phyloP scores from a whole-genome alignment of 441 rosid genomes.

The Pelargonium myrrhifolium region DNA sequence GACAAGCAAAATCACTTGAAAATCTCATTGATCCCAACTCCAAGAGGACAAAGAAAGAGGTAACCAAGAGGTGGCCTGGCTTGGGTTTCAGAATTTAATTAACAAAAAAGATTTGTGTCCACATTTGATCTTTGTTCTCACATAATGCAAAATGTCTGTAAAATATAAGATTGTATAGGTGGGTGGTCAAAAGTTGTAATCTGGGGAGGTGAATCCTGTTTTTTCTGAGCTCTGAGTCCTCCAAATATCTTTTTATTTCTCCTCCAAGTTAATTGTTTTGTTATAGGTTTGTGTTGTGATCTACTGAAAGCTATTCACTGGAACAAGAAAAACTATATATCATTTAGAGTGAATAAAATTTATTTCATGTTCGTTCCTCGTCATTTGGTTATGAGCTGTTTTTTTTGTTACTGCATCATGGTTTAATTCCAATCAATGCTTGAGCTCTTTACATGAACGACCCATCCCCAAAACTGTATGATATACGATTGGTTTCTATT shows the following conservation, averaged over 20 bases:
- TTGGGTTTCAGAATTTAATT: slow-evolving; percentile 71
- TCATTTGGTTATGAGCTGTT: no score
- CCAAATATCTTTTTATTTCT: not conserved
- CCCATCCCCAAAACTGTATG: no score
- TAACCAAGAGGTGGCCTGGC: slow-evolving; percentile 76
- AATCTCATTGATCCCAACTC: slow-evolving; percentile 83
- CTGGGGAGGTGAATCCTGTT: not conserved
- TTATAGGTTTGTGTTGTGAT: not conserved
- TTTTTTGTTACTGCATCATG: no score
- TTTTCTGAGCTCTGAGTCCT: not conserved
- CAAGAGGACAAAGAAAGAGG: slow-evolving; percentile 71
- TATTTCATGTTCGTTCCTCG: no score
- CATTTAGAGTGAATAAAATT: not conserved
- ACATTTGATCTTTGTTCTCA: not conserved
- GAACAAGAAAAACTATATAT: not conserved
- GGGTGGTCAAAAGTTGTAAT: not conserved
- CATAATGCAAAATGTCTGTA: not conserved
- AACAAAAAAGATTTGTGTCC: not conserved
- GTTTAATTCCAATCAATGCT: no score
- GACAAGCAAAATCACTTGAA: slow-evolving; percentile 89
- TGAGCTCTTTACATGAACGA: no score
- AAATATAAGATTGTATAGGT: slow-evolving; percentile 1
- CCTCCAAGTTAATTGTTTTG: not conserved
- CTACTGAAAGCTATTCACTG: not conserved
- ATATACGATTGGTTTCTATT: no score